These are phyloP conservation scores for Backusella macrospora DNA, from an alignment of 192 early-diverging fungal species.

Conservation along the genomic window DNA sequence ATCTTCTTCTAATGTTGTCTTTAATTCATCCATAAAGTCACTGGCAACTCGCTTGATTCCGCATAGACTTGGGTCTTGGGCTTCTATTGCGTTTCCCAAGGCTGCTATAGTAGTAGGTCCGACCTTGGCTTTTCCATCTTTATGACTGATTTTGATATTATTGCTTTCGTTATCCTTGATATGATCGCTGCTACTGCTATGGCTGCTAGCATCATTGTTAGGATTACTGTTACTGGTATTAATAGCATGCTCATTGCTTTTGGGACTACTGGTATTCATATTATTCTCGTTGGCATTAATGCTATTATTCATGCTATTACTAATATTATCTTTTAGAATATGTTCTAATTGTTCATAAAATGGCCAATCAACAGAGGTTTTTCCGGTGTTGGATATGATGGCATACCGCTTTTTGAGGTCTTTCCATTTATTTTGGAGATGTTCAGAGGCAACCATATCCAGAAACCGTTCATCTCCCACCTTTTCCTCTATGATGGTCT, in stretches of 20 bases:
- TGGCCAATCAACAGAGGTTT: constrained; percentile 7
- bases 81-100: background rate
- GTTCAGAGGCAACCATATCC: background rate
- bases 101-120: background rate
- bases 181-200: background rate
- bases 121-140: background rate
- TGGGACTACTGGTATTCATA: no score
- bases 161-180: background rate
- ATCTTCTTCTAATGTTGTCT: constrained; percentile 9
- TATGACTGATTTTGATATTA: background rate
- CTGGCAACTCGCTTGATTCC: background rate
- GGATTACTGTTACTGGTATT: no score
- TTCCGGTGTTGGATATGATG: background rate
- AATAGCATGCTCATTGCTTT: no score
- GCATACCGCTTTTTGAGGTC: constrained; percentile 4
- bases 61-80: background rate
- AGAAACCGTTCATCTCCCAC: background rate
- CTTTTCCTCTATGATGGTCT: background rate
- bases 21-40: constrained; percentile 1
- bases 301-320: background rate
- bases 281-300: background rate
- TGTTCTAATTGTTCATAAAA: background rate
- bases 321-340: background rate
- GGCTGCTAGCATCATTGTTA: no score
- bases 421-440: constrained; percentile 4